phyloP scores from a whole-genome alignment of 495 filamentous ascomycete species.

The Xylaria scruposa region DNA sequence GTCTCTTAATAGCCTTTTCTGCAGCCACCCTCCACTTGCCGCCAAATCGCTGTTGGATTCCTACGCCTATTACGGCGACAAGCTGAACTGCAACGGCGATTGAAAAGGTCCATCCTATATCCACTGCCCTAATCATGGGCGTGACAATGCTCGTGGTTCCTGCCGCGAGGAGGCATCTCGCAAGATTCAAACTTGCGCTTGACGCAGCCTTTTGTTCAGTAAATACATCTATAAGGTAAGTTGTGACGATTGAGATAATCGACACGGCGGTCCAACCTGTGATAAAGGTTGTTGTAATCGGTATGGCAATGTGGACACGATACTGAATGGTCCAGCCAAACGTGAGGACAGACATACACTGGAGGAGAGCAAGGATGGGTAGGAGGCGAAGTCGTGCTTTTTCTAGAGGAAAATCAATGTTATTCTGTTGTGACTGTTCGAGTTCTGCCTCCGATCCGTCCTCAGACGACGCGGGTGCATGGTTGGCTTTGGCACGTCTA shows the following conservation, averaged over 20 bases:
- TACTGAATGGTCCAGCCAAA: conserved; percentile 49
- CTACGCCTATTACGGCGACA: conserved; percentile 45
- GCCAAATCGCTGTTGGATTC: conserved; percentile 52
- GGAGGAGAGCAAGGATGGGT: conserved; percentile 39
- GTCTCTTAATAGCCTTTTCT: conserved; percentile 25
- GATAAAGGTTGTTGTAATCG: conserved; percentile 48
- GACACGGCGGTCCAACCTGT: conserved; percentile 50
- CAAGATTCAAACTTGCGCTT: conserved; percentile 49
- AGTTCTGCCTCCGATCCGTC: conserved; percentile 21
- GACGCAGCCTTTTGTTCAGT: conserved; percentile 45
- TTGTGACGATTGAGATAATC: conserved; percentile 45
- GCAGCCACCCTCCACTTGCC: conserved; percentile 44
- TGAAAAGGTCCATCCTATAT: conserved; percentile 48
- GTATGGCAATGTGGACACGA: conserved; percentile 41
- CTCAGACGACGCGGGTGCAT: conserved; percentile 28
- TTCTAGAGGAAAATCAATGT: conserved; percentile 47
- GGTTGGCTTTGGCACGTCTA: conserved; percentile 43
- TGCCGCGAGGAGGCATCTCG: conserved; percentile 49
- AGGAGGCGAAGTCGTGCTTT: conserved; percentile 46
- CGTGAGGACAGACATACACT: conserved; percentile 43
- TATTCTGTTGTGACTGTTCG: conserved; percentile 12
- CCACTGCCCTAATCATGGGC: conserved; percentile 45
- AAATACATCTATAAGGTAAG: conserved; percentile 53
- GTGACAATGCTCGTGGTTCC: conserved; percentile 46
- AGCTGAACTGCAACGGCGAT: conserved; percentile 49